phyloP scores from a whole-genome alignment of 2,329 filamentous ascomycete genomes.

The Cytospora piceae region DNA sequence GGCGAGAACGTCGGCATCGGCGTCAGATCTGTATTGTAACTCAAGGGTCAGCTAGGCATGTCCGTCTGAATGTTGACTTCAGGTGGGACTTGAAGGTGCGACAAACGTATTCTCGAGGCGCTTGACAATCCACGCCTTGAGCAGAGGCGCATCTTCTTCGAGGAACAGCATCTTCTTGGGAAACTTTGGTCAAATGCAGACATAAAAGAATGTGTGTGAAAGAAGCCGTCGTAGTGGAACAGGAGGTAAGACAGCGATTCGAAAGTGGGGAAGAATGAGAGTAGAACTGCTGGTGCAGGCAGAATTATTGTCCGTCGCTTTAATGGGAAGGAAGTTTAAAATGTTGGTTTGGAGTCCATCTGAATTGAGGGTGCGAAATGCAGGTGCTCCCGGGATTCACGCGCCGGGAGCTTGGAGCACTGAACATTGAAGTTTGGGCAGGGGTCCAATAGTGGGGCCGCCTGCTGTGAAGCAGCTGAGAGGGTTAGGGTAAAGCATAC shows the following conservation, averaged over 20 bases:
- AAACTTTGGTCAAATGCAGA: neutral
- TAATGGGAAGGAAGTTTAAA: neutral
- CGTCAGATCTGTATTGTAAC: slow-evolving; percentile 63
- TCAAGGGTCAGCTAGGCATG: slow-evolving; percentile 14
- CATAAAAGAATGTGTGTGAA: slow-evolving; percentile 22
- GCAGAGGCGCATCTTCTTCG: slow-evolving; percentile 62
- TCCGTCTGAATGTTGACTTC: neutral
- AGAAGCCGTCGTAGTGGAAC: neutral
- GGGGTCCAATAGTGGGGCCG: neutral
- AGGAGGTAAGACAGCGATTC: neutral
- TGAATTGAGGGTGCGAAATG: neutral
- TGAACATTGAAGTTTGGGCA: neutral
- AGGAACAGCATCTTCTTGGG: slow-evolving; percentile 61
- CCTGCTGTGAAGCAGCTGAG: neutral
- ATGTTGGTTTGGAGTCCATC: neutral
- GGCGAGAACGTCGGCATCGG: slow-evolving; percentile 79
- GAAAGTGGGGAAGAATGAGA: neutral
- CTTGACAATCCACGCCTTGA: slow-evolving; percentile 80
- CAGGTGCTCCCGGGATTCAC: neutral
- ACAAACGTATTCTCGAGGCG: slow-evolving; percentile 75
- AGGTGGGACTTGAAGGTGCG: slow-evolving; percentile 18
- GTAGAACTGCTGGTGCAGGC: neutral
- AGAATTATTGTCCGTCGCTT: neutral
- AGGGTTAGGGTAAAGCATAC: neutral
- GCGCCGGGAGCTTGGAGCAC: neutral